A percentile compares a stretch with the other conserved stretches of the same genome.
phyloP scores from a whole-genome alignment of 2,329 filamentous ascomycete genomes.

The Colletotrichum tabaci region DNA sequence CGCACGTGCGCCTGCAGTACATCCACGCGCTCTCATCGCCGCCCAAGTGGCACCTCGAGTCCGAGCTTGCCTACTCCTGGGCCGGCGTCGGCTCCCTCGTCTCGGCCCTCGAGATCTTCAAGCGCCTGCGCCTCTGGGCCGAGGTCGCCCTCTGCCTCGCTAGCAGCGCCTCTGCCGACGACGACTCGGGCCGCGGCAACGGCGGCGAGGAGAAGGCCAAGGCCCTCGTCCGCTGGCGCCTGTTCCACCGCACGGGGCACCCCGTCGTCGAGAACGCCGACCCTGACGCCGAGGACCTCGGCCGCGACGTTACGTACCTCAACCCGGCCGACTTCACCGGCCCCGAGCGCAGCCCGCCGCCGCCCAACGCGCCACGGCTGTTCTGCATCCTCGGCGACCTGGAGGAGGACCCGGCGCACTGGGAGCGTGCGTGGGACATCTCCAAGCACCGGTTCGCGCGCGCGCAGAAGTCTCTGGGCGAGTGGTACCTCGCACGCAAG shows the following conservation, averaged over 20 bases:
- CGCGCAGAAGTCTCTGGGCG: conserved; percentile 88
- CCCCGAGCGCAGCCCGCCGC: conserved; percentile 77
- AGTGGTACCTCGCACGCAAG: conserved; percentile 78
- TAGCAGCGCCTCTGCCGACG: conserved; percentile 68
- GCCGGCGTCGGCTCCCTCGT: conserved; percentile 87
- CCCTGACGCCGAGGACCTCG: conserved; percentile 60
- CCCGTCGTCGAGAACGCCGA: conserved; percentile 48
- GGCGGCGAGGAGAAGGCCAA: conserved; percentile 85
- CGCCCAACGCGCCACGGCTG: conserved; percentile 86
- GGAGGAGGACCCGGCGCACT: conserved; percentile 80
- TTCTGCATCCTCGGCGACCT: conserved; percentile 96
- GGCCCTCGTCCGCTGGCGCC: conserved; percentile 80
- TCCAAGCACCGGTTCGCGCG: conserved; percentile 86
- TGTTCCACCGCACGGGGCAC: conserved; percentile 77
- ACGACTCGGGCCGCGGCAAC: conserved; percentile 66
- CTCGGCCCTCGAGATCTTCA: conserved; percentile 96
- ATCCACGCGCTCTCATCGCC: conserved; percentile 88
- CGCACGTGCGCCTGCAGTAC: conserved; percentile 83
- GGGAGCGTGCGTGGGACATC: conserved; percentile 89
- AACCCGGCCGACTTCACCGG: conserved; percentile 70
- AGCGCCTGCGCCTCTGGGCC: conserved; percentile 92
- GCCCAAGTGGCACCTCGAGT: conserved; percentile 93
- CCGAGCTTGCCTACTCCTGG: conserved; percentile 95
- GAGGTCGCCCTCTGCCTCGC: conserved; percentile 94
- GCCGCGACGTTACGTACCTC: conserved; percentile 68